Conservation (phyloP, 768 basidiomycete genomes). For the Suillus hirtellus region DNA sequence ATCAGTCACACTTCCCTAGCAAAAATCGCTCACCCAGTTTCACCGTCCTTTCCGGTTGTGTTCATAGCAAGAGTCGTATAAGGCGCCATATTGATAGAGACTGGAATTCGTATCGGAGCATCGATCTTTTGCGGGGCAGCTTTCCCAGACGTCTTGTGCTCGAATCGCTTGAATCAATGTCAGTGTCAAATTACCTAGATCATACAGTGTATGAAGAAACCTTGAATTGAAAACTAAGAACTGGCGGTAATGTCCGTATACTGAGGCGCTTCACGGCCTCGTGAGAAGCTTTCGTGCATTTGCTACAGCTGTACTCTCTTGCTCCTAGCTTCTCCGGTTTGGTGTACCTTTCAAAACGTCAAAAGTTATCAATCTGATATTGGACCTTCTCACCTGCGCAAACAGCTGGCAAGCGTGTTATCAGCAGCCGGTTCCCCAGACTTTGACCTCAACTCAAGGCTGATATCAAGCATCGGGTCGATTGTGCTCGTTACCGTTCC, state of each 20-base stretch:
- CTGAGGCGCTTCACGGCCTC: constrained; percentile 85
- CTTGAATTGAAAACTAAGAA: constrained; percentile 95
- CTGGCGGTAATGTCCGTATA: constrained; percentile 82
- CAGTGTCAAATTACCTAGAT: neutral
- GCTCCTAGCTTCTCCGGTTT: constrained; percentile 80
- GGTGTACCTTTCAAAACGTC: constrained; percentile 59
- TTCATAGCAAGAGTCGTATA: constrained; percentile 71
- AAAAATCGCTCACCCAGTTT: constrained; percentile 26
- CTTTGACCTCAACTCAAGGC: constrained; percentile 73
- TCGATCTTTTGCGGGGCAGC: constrained; percentile 83
- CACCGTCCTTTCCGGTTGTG: constrained; percentile 45
- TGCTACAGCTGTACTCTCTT: constrained; percentile 82
- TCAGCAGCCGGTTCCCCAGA: constrained; percentile 48
- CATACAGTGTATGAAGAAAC: constrained; percentile 38
- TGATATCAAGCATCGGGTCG: constrained; percentile 91
- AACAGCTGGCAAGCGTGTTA: constrained; percentile 71
- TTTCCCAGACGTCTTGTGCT: constrained; percentile 78
- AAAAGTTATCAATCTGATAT: constrained; percentile 11
- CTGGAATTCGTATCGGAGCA: constrained; percentile 77
- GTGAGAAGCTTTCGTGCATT: constrained; percentile 71
- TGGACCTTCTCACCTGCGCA: constrained; percentile 56
- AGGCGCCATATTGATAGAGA: constrained; percentile 83
- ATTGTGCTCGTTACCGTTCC: constrained; percentile 73
- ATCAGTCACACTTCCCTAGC: neutral
- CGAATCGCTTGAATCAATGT: constrained; percentile 68